Conservation (phyloP, 2,329 filamentous ascomycete genomes). For the Colletotrichum eremochloae region DNA sequence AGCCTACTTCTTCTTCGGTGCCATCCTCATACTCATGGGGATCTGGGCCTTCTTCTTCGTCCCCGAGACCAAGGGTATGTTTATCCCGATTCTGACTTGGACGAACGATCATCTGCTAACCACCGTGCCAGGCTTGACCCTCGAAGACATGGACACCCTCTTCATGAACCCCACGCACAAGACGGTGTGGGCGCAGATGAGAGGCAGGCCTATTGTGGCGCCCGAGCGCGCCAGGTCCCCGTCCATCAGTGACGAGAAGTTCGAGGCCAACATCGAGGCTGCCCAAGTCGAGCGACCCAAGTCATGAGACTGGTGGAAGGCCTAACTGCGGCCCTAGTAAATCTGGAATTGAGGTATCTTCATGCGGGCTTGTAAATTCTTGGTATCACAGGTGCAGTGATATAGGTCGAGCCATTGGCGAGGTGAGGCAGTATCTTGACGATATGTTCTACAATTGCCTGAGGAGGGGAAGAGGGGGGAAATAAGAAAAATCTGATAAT, state of each 20-base stretch:
- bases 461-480: too few species aligned
- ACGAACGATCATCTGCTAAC: background rate
- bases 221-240: constrained; percentile 30
- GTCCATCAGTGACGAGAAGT: constrained; percentile 39
- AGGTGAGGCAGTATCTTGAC: too few species aligned
- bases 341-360: background rate
- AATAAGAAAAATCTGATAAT: too few species aligned
- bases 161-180: constrained; percentile 50
- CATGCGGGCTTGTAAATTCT: background rate
- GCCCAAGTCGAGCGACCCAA: constrained; percentile 30
- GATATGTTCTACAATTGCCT: too few species aligned
- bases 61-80: constrained; percentile 63
- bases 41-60: constrained; percentile 64
- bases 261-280: constrained; percentile 37
- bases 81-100: too few species aligned
- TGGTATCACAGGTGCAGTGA: too few species aligned
- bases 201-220: constrained; percentile 28
- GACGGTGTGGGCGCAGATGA: constrained; percentile 49
- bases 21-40: constrained; percentile 59
- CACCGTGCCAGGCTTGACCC: constrained; percentile 51
- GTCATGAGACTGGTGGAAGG: constrained; percentile 25
- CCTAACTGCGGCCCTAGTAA: constrained; percentile 1
- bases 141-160: constrained; percentile 62
- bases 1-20: constrained; percentile 67
- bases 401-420: too few species aligned